Conservation (phyloP, 805 yeast genomes). For the Middelhovenomyces tepae region DNA sequence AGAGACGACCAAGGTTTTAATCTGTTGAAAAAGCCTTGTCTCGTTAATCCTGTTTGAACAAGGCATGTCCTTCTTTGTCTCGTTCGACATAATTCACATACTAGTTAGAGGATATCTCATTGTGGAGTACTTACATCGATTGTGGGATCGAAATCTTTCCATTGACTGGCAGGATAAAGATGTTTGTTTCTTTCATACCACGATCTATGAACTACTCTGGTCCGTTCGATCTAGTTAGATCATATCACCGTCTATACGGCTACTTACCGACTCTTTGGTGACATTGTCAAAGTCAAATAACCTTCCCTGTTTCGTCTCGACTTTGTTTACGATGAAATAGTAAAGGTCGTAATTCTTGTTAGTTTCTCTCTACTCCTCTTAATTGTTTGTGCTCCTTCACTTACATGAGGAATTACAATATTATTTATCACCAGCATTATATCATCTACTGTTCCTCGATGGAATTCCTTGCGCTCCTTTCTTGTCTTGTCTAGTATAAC, state of each 20-base stretch:
- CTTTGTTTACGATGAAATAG: conserved; percentile 18
- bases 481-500: conserved; percentile 20
- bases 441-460: conserved; percentile 24
- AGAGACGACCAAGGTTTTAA: conserved; percentile 58
- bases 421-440: conserved; percentile 22
- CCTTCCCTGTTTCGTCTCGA: conserved; percentile 18
- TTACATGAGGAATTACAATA: conserved; percentile 26
- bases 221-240: conserved; percentile 10
- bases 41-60: conserved; percentile 7
- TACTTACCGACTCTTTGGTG: no score
- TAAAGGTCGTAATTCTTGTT: conserved; percentile 23
- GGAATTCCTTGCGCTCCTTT: conserved; percentile 18
- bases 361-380: no score
- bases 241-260: no score
- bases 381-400: no score
- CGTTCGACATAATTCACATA: conserved; percentile 17
- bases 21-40: no score
- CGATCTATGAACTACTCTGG: conserved; percentile 19
- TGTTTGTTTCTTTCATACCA: conserved; percentile 26
- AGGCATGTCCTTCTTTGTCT: conserved; percentile 17
- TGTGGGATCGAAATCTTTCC: conserved; percentile 25
- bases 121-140: no score
- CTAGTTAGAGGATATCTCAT: no score
- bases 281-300: conserved; percentile 19
- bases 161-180: conserved; percentile 22